Base-by-base conservation (phyloP, 768 basidiomycete genomes). In the Leccinellum luteum region DNA sequence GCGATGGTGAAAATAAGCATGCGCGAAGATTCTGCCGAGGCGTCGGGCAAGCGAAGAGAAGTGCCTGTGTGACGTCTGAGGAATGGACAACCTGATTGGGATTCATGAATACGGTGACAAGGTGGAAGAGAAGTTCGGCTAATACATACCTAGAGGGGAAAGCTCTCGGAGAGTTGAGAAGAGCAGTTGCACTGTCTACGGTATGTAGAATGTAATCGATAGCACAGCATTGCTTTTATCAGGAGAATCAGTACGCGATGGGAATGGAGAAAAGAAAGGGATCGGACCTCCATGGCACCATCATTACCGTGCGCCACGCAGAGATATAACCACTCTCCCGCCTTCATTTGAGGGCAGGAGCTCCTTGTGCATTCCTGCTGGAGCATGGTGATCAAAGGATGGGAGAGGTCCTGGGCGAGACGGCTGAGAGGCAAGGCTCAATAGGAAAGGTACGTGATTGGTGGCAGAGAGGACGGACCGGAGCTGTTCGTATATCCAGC, bases 271-370 rank as follows among this genome's bases (percentile, higher is more conserved):
- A 60, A 17, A 3, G 28, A 38, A 4, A 34, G 10, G 23, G 43
- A 52, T 51, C 81, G 48, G 64, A 90, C 91, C 84, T 93, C 92
- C 85, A 91, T 89, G 51, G 86, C 83, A 10, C 88, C 87, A 56
- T 91, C 90, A 66, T 86, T 91, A 21, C 92, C 93, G 73, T 98
- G 94, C 0, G 94, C 95, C 38, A 95, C 94, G 64, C 96, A 98
- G 6, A 98, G 76, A 73, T 97, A 98, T 28, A 92, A 80, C 96
- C 96, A 98, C 77, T 98, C 93, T 55, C 92, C 92, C n/a, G 95
- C 94, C 73, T 95, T 95, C 96, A 99, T 99, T 74, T 96, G 89
- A 1, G 94, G 92, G 78, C 96, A 99, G 10, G 88, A 84, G 34
- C 81, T 74, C 38, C 91, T 84, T 13, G 87, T 92, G 69, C 95